Percentiles rank a stretch among this genome's conserved stretches.
Conservation (phyloP, 139 green algal genomes). For the Prasinococcaceae sp. region DNA sequence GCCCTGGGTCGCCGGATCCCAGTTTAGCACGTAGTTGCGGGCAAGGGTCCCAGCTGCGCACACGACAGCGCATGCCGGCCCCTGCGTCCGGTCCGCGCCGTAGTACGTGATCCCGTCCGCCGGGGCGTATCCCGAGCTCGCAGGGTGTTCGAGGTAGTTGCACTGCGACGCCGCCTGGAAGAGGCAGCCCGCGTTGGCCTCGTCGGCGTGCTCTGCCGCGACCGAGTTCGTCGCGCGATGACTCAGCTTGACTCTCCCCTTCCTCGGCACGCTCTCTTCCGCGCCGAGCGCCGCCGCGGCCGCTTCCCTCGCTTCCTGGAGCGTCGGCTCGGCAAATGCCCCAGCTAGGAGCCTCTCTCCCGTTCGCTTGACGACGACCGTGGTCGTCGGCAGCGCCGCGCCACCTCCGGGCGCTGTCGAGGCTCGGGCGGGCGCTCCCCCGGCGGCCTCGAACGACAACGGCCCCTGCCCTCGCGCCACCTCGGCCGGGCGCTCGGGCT, state of each 20-base stretch:
- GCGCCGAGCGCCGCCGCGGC: too few species aligned
- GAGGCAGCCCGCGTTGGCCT: not conserved
- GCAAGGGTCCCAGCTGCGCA: not conserved
- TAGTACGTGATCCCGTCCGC: constrained; percentile 1
- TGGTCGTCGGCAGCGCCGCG: too few species aligned
- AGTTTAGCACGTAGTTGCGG: constrained; percentile 1
- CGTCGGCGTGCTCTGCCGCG: not conserved
- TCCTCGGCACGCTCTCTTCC: not conserved
- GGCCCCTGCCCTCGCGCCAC: too few species aligned
- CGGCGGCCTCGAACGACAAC: too few species aligned
- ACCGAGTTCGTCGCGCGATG: not conserved
- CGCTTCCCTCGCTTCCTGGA: not conserved
- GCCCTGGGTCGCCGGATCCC: not conserved
- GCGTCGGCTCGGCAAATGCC: not conserved
- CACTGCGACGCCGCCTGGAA: constrained; percentile 4
- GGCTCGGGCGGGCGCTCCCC: too few species aligned
- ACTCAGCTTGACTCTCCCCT: not conserved
- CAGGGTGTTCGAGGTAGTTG: constrained; percentile 3
- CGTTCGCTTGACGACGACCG: too few species aligned
- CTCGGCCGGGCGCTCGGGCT: too few species aligned
- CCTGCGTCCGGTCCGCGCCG: not conserved
- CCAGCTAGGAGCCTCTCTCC: not conserved
- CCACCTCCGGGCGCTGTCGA: too few species aligned
- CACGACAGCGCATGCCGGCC: constrained; percentile 1
- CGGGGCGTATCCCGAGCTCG: not conserved